Conservation (phyloP, 1,284 basidiomycete species). For the Papiliotrema fonsecae region DNA sequence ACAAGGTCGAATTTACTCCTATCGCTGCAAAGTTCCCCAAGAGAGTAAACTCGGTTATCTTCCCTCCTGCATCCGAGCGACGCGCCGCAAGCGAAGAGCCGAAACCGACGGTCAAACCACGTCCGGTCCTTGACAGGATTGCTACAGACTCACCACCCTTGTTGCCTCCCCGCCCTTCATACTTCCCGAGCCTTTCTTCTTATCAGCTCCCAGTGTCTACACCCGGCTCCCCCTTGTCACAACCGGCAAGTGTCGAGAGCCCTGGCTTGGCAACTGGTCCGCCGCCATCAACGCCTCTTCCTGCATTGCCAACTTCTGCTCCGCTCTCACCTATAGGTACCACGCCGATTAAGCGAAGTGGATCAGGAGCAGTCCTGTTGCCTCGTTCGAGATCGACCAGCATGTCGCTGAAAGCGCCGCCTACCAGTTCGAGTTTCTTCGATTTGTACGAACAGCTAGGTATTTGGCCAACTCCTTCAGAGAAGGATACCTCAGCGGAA, state of each 20-base stretch:
- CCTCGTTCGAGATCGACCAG: slow-evolving; percentile 33
- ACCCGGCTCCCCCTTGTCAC: background rate
- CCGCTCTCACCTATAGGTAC: slow-evolving; percentile 2
- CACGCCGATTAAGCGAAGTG: slow-evolving; percentile 14
- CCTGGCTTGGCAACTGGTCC: slow-evolving; percentile 2
- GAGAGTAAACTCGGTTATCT: slow-evolving; percentile 12
- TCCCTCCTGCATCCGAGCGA: background rate
- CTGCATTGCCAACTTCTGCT: slow-evolving; percentile 6
- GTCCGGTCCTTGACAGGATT: slow-evolving; percentile 15
- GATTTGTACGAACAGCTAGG: slow-evolving; percentile 44
- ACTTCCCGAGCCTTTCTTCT: slow-evolving; percentile 21
- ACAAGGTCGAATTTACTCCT: slow-evolving; percentile 9
- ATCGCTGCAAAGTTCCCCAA: slow-evolving; percentile 7
- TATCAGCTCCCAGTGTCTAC: slow-evolving; percentile 9
- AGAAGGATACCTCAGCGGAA: slow-evolving; percentile 9
- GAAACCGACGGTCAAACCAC: background rate
- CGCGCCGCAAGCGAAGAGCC: too few relatives aligned
- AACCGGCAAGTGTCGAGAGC: background rate
- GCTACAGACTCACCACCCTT: slow-evolving; percentile 21
- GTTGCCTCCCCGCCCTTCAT: slow-evolving; percentile 31
- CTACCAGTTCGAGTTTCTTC: slow-evolving; percentile 39
- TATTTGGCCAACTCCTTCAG: slow-evolving; percentile 31
- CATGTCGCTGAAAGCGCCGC: slow-evolving; percentile 31
- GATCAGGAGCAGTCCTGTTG: slow-evolving; percentile 22
- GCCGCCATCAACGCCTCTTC: slow-evolving; percentile 14